Evolutionary conservation across 805 yeast genomes (phyloP), one percentile per base, ranked within the genome.

Genomic region (Hanseniaspora lindneri): DNA sequence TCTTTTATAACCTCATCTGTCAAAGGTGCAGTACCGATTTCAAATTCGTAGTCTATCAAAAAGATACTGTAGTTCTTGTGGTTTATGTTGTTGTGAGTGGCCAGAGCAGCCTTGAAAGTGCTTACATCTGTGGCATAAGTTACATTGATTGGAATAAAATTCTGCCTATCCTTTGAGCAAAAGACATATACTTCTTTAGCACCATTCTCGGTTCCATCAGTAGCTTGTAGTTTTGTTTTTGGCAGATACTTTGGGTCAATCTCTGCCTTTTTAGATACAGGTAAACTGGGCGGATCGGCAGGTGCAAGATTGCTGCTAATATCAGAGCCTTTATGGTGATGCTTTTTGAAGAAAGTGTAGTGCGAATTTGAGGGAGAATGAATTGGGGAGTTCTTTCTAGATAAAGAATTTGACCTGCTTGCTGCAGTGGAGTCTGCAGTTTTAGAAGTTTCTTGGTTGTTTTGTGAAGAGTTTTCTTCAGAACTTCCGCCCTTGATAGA

Each of bases 21-120:
- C 59, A 54, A 44, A 73, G 58, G 53, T 69, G 72, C 1, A 59
- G 66, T 72, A 25, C 87, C 89, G 25, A 73, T 70, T 14, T 70
- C 69, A 42, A 77, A 67, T 19, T 77, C 76, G 59, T 78, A 76
- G 46, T 85, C 94, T 0, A 94, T 81, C 52, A 85, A 61, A 54
- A 79, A 81, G 36, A 77, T 67, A 0, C 70, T 59, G 28, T 62
- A 47, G 11, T 60, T 59, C 7, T 55, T 48, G 9, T 58, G 54
- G 17, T 53, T 54, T 3, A 62, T 57, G 3, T 56, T 54, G 16
- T 78, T 55, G 2, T 64, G 60, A 1, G 65, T 58, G 0, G 70
- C 59, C 16, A 79, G 53, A 10, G 58, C 55, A 2, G 58, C 59
- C 52, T 74, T 78, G 27, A 75, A 64, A 1, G 63, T 65, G 0